These are phyloP conservation scores for Podaxis sp. DNA, from an alignment of 768 basidiomycete species.

Conservation along the genomic window DNA sequence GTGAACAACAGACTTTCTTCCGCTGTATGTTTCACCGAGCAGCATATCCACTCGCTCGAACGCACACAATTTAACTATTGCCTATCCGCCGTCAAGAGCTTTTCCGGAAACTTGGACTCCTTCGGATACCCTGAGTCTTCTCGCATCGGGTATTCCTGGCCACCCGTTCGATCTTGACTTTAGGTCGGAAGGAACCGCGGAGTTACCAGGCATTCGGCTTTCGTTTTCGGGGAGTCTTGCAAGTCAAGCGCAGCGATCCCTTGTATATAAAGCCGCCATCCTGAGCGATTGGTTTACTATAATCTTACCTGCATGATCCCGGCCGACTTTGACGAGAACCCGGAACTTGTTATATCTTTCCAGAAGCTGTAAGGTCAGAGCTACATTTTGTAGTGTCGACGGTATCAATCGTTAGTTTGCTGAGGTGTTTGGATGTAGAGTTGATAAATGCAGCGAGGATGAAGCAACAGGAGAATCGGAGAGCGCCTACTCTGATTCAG, in stretches of 20 bases:
- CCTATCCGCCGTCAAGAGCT: conserved; percentile 22
- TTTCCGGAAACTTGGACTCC: conserved; percentile 17
- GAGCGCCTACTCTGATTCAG: not conserved
- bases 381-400: not conserved
- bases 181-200: conserved; percentile 15
- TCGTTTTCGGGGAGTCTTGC: conserved; percentile 19
- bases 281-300: conserved; percentile 23
- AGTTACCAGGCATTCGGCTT: conserved; percentile 14
- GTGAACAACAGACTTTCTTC: conserved; percentile 3
- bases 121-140: conserved; percentile 21
- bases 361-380: not conserved
- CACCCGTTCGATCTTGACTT: conserved; percentile 16
- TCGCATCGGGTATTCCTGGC: conserved; percentile 21
- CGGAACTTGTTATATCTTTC: not conserved
- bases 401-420: not conserved
- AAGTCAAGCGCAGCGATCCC: conserved; percentile 10
- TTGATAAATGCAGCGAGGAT: too few species aligned
- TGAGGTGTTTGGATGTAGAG: not conserved
- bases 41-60: conserved; percentile 21
- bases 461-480: not conserved
- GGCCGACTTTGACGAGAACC: conserved; percentile 7
- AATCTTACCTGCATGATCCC: conserved; percentile 23
- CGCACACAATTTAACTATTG: conserved; percentile 18
- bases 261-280: conserved; percentile 18
- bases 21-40: conserved; percentile 19